A percentile compares a stretch with the other conserved stretches of the same genome.
Evolutionary conservation across 768 basidiomycete genomes (phyloP).

Genomic region (Tephrocybe sp.): DNA sequence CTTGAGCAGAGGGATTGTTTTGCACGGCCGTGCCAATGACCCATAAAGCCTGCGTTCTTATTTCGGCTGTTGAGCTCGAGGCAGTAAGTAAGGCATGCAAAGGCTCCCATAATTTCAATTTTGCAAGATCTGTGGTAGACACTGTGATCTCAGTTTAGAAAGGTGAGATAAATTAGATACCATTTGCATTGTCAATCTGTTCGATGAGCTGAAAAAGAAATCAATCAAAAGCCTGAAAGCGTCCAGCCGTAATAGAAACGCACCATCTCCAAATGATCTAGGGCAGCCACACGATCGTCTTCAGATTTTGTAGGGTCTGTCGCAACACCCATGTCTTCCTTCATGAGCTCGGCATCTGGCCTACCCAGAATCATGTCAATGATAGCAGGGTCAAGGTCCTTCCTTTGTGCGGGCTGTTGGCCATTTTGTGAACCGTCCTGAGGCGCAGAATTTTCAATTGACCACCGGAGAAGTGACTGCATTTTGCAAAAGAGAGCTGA

Average conservation of each 20-base stretch:
- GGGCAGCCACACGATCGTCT: constrained; percentile 59
- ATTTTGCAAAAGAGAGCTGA: constrained; percentile 29
- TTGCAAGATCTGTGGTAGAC: constrained; percentile 52
- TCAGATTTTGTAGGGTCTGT: constrained; percentile 52
- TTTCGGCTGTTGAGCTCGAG: constrained; percentile 49
- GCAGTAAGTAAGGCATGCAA: constrained; percentile 61
- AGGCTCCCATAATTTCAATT: constrained; percentile 77
- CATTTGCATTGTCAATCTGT: constrained; percentile 88
- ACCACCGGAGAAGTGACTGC: constrained; percentile 81
- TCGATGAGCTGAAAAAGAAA: constrained; percentile 62
- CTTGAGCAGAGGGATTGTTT: constrained; percentile 85
- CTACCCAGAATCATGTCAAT: constrained; percentile 86
- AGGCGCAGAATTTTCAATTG: constrained; percentile 65
- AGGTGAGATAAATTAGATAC: constrained; percentile 42
- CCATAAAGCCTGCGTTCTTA: constrained; percentile 76
- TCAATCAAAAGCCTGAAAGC: neutral
- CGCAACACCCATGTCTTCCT: constrained; percentile 68
- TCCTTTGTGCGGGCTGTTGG: constrained; percentile 31
- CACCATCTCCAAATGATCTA: constrained; percentile 90
- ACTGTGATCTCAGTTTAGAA: neutral
- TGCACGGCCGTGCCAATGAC: constrained; percentile 86
- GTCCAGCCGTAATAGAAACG: constrained; percentile 14
- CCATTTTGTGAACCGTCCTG: constrained; percentile 25
- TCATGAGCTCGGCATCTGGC: constrained; percentile 81
- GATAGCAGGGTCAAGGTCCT: constrained; percentile 75